Base-by-base conservation (phyloP, 169 alveolate species). In the Cryptosporidium sp. region DNA sequence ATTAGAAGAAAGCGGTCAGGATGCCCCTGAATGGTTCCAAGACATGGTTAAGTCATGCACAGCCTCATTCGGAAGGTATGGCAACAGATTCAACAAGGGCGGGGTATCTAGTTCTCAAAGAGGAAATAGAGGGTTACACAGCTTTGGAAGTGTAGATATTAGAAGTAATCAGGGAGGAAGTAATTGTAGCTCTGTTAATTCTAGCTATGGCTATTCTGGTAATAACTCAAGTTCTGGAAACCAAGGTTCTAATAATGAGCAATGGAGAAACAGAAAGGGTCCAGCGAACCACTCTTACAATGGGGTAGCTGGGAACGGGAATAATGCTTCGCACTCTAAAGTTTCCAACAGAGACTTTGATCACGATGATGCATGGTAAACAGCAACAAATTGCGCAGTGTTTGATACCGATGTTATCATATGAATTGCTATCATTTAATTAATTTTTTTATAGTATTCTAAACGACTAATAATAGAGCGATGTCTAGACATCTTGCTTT, bases 1-100 rank as follows among this genome's bases (percentile, higher is more conserved):
- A n/a, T 60, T 92, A 21, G 94, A 92, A 31, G 94, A 92, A 67
- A 85, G 93, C 33, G 89, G 89, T 14, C 94, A 92, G 60, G 94
- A 92, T 42, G 85, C 91, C 9, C 94, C 94, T 6, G 69, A 85
- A n/a, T 92, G 85, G 86, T 71, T 92, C 18, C 94, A 75, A 45
- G 91, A 92, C 52, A 75, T 92, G 85, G 94, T 89, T 8, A 69
- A 80, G 68, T 80, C 89, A 14, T 80, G 89, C 35, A 80, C 89
- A 21, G 89, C 89, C 16, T 80, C 89, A 4, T 80, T 80, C 10
- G 89, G 89, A 5, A 80, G 89, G 44, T 80, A 62, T 67, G 51
- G 75, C n/a, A 67, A 69, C 45, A 61, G 75, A 62, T 60, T 80
- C 23, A 31, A 23, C 23, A 80, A 65, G 31, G 58, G 67, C 10